Evolutionary conservation across 176 grass and related monocot species (phyloP).

Genomic region (Rhipidocladum racemiflorum): DNA sequence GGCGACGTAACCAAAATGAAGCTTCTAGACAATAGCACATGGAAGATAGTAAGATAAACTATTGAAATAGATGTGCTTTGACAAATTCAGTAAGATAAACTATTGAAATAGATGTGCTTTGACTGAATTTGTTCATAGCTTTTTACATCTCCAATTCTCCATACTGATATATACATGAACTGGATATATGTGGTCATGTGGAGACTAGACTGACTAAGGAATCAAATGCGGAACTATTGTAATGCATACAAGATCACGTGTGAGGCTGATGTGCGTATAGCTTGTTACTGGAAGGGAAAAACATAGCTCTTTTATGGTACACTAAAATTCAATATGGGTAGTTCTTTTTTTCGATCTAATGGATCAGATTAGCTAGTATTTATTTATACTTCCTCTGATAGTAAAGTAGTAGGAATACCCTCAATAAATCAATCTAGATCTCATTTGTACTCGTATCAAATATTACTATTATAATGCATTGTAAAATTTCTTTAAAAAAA

Average conservation of each 20-base stretch:
- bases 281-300: neutral
- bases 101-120: constrained; percentile 14
- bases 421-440: too few relatives aligned
- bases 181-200: neutral
- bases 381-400: too few relatives aligned
- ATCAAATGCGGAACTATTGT: neutral
- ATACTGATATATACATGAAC: neutral
- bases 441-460: too few relatives aligned
- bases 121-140: neutral
- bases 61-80: constrained; percentile 13
- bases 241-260: neutral
- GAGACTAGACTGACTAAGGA: neutral
- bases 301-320: constrained; percentile 9
- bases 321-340: too few relatives aligned
- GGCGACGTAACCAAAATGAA: constrained; percentile 11
- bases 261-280: too few relatives aligned
- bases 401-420: too few relatives aligned
- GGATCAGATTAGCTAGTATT: neutral
- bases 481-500: neutral
- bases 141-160: neutral
- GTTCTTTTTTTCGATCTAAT: neutral
- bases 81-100: neutral
- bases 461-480: too few relatives aligned
- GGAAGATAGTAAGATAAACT: neutral
- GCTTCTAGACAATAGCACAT: constrained; percentile 8